Conservation (phyloP, 768 basidiomycete genomes). For the Thelephora aurantiotincta region DNA sequence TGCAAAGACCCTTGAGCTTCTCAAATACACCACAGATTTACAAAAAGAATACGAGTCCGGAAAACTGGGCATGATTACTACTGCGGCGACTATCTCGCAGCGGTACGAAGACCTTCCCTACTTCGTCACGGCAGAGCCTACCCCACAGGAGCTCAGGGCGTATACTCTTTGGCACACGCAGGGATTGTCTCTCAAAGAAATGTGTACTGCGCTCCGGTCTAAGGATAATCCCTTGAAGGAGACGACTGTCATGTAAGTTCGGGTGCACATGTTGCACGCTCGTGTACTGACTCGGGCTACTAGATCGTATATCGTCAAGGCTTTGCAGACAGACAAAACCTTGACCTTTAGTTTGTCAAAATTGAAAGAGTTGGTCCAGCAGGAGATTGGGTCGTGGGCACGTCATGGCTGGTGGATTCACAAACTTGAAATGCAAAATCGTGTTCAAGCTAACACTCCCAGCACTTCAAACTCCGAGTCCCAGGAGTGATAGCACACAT, state of each 20-base stretch:
- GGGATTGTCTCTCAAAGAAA: slow-evolving; percentile 21
- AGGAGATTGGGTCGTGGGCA: slow-evolving; percentile 27
- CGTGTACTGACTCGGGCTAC: neutral
- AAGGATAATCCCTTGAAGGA: slow-evolving; percentile 27
- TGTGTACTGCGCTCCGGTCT: slow-evolving; percentile 24
- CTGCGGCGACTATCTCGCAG: neutral
- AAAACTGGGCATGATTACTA: neutral
- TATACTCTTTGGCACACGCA: slow-evolving; percentile 30
- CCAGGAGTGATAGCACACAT: no score
- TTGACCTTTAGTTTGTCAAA: slow-evolving; percentile 22
- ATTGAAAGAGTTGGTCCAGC: slow-evolving; percentile 22
- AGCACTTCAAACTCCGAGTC: no score
- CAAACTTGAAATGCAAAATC: slow-evolving; percentile 6
- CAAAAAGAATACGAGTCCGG: slow-evolving; percentile 5
- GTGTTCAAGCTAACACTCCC: no score
- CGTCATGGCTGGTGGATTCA: slow-evolving; percentile 25
- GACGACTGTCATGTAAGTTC: slow-evolving; percentile 33
- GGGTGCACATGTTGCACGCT: neutral
- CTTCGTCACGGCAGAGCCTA: slow-evolving; percentile 6
- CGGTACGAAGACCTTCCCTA: neutral
- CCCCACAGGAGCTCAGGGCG: slow-evolving; percentile 26
- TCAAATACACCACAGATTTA: slow-evolving; percentile 17
- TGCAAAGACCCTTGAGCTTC: slow-evolving; percentile 9
- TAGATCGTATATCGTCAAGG: slow-evolving; percentile 30
- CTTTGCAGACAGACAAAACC: slow-evolving; percentile 23